A percentile compares a stretch with the other conserved stretches of the same genome.
phyloP scores from a whole-genome alignment of 2,329 filamentous ascomycete genomes.

The Pleoardoris graminearum region DNA sequence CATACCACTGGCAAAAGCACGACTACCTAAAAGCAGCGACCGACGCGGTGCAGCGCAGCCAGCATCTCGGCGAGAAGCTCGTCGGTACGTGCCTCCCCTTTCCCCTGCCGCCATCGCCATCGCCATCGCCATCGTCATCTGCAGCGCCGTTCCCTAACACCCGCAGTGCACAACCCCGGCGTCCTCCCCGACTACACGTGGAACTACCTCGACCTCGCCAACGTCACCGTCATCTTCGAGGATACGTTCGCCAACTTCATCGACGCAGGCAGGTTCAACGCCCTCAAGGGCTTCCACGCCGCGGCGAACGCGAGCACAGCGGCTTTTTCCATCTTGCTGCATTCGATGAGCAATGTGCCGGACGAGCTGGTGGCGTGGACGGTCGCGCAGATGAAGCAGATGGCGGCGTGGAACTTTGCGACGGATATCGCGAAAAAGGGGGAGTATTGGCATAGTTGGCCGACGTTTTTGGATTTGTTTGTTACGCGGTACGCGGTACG shows the following conservation, averaged over 20 bases:
- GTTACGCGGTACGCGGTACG: slow-evolving; percentile 16
- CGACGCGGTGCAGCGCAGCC: slow-evolving; percentile 12
- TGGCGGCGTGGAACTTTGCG: slow-evolving; percentile 21
- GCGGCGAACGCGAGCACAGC: slow-evolving; percentile 13
- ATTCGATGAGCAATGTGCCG: slow-evolving; percentile 22
- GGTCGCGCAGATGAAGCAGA: slow-evolving; percentile 20
- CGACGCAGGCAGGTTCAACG: slow-evolving; percentile 20
- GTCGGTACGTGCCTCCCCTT: slow-evolving; percentile 17
- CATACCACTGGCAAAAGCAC: slow-evolving; percentile 23
- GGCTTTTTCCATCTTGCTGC: slow-evolving; percentile 23
- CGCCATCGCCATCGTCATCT: too few species aligned
- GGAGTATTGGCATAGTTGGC: slow-evolving; percentile 29
- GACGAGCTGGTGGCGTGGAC: slow-evolving; percentile 24
- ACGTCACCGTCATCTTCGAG: slow-evolving; percentile 31
- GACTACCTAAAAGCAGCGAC: slow-evolving; percentile 20
- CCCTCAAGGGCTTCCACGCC: slow-evolving; percentile 15
- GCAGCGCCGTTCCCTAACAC: too few species aligned
- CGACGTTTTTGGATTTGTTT: slow-evolving; percentile 17
- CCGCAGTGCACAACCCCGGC: slow-evolving; percentile 25
- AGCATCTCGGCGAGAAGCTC: slow-evolving; percentile 21
- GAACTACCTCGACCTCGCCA: slow-evolving; percentile 28
- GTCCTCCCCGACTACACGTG: slow-evolving; percentile 20
- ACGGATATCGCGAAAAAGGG: slow-evolving; percentile 15
- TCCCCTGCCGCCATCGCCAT: too few species aligned
- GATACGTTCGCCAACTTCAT: slow-evolving; percentile 23